phyloP scores from a whole-genome alignment of 352 stramenopile species.

The Blastocystis sp. region DNA sequence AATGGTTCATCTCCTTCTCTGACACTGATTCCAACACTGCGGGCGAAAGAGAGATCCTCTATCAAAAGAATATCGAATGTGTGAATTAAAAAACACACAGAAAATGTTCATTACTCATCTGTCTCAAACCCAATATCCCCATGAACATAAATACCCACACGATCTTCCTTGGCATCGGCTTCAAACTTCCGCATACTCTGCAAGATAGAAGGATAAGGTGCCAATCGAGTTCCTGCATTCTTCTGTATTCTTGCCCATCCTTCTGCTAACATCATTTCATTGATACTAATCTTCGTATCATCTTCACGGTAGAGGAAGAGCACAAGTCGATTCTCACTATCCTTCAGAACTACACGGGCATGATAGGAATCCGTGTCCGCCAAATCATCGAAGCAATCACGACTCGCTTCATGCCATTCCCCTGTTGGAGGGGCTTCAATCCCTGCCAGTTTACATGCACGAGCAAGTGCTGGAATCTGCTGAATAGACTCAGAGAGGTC shows the following conservation, averaged over 20 bases:
- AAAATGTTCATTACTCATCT: constrained; percentile 72
- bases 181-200: constrained; percentile 85
- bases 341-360: constrained; percentile 76
- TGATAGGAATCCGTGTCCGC: constrained; percentile 85
- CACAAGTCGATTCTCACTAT: constrained; percentile 76
- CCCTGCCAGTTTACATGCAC: constrained; percentile 81
- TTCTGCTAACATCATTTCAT: constrained; percentile 82
- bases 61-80: not conserved
- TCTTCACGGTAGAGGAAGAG: constrained; percentile 77
- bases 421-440: constrained; percentile 80
- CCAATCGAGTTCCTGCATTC: constrained; percentile 71
- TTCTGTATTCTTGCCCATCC: constrained; percentile 77
- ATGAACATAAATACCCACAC: constrained; percentile 90
- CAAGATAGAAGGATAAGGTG: constrained; percentile 74
- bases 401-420: constrained; percentile 86
- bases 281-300: constrained; percentile 76
- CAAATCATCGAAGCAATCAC: constrained; percentile 80
- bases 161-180: constrained; percentile 84
- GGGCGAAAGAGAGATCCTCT: not conserved
- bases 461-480: constrained; percentile 83
- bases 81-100: not conserved
- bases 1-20: not conserved
- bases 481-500: constrained; percentile 83
- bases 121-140: constrained; percentile 93
- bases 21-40: not conserved